Evolutionary conservation across 768 basidiomycete species (phyloP).

Genomic region (Phaeolepiota aurea): DNA sequence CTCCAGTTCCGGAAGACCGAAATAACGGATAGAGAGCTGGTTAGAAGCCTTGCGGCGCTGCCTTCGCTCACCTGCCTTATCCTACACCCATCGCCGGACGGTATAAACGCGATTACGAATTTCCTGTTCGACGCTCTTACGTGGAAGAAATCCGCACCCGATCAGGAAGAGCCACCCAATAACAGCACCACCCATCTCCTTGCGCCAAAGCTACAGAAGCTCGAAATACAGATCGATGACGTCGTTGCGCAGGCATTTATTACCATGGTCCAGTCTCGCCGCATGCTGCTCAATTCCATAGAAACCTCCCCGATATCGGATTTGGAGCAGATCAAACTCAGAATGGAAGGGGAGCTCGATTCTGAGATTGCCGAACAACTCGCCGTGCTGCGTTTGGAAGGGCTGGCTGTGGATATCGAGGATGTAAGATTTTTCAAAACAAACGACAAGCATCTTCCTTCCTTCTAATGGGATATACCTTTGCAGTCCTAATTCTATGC

Average conservation of each 20-base stretch:
- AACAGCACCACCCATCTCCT: constrained; percentile 13
- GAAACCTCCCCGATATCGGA: constrained; percentile 5
- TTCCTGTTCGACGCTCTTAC: constrained; percentile 24
- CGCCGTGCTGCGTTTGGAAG: constrained; percentile 6
- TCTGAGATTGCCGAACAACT: constrained; percentile 9
- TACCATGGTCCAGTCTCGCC: constrained; percentile 26
- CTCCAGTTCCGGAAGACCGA: constrained; percentile 31
- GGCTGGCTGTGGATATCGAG: constrained; percentile 2
- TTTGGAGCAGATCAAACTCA: constrained; percentile 9
- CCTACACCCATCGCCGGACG: constrained; percentile 18
- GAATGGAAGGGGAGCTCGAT: constrained; percentile 10
- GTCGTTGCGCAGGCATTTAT: constrained; percentile 23
- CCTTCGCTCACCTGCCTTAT: constrained; percentile 24
- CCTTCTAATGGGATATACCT: not conserved
- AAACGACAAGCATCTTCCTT: not conserved
- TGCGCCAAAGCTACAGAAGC: constrained; percentile 23
- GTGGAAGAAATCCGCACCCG: constrained; percentile 19
- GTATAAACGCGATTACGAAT: constrained; percentile 22
- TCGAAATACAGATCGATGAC: constrained; percentile 28
- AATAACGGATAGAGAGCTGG: constrained; percentile 19
- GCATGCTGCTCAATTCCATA: constrained; percentile 7
- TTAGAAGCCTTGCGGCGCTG: constrained; percentile 21
- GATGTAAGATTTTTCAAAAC: not conserved
- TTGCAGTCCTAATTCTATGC: not conserved
- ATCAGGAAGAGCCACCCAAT: constrained; percentile 3